Evolutionary conservation across 352 stramenopile species (phyloP).

Genomic region (Phytophthora agathidicida): DNA sequence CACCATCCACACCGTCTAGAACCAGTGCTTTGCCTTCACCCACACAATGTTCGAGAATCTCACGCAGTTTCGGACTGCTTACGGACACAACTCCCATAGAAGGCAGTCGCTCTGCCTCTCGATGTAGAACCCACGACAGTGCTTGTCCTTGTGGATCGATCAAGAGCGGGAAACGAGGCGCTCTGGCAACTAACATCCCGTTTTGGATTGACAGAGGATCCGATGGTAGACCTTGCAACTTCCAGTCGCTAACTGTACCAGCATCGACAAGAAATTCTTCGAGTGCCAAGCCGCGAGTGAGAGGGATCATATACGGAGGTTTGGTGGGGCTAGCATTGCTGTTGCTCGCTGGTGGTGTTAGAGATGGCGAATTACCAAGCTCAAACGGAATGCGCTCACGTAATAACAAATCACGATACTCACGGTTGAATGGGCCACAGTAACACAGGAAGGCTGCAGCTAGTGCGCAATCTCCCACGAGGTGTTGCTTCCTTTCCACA

Average conservation of each 20-base stretch:
- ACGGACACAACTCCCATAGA: constrained; percentile 67
- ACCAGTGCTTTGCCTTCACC: constrained; percentile 88
- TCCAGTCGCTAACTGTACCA: constrained; percentile 89
- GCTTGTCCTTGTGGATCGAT: constrained; percentile 93
- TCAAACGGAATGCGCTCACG: constrained; percentile 70
- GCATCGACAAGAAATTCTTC: constrained; percentile 80
- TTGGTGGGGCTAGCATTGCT: constrained; percentile 10
- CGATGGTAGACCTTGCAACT: constrained; percentile 83
- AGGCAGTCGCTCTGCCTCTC: constrained; percentile 70
- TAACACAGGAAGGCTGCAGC: constrained; percentile 90
- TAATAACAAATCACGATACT: constrained; percentile 72
- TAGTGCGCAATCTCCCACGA: constrained; percentile 89
- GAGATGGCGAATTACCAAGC: constrained; percentile 43
- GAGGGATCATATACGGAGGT: constrained; percentile 52
- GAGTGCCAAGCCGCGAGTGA: constrained; percentile 65
- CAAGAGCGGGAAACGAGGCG: constrained; percentile 80
- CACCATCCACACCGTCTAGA: constrained; percentile 72
- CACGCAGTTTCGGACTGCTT: constrained; percentile 68
- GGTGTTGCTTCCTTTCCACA: constrained; percentile 74
- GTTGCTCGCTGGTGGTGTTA: constrained; percentile 1
- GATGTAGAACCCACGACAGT: constrained; percentile 81
- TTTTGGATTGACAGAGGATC: constrained; percentile 93
- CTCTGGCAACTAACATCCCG: constrained; percentile 85
- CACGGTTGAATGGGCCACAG: constrained; percentile 91
- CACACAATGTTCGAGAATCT: constrained; percentile 89